Base-by-base conservation (phyloP, 2,329 filamentous ascomycete genomes). In the Capronia epimyces region DNA sequence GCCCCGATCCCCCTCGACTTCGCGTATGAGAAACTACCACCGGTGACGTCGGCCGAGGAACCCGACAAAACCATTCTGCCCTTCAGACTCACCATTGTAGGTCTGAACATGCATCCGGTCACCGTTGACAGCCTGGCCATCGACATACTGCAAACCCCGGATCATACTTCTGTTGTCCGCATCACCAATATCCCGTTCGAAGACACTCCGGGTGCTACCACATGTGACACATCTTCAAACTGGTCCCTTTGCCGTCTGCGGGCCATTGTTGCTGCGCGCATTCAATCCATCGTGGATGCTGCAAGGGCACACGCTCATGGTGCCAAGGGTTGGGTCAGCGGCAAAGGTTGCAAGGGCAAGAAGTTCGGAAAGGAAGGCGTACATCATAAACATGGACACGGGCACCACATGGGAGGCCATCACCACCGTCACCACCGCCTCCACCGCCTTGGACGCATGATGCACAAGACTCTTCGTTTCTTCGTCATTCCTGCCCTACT, bases 71-170 rank as follows among this genome's bases (percentile, higher is more conserved):
- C 69, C 7, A 56, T 74, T 20, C 55, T 69, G 1, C 62, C 66
- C 9, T 59, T 74, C 51, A 66, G 69, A 32, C 71, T 75, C 59
- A 74, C 71, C n/a, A 65, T 73, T 29, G 65, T 74, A 22, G 70
- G 71, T 47, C 60, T 75, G 15, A 67, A 69, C 36, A 62, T 65
- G 22, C 64, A 67, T 42, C 71, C 72, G 1, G 69, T 72, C 8
- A 69, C 71, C 15, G 63, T 72, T n/a, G 67, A 72, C 49, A 71
- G 71, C 12, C 61, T 74, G 36, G 64, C 66, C 24, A 64, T 75
- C 37, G 66, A 64, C 27, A 60, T 72, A 15, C 61, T 74, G 46
- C 64, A 67, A 43, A 64, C 66, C 24, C 55, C 59, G 9, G 58
- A 63, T 7, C 67, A 67, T 37, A 64, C 67, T 25, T 62, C 71